phyloP scores from a whole-genome alignment of 2,329 filamentous ascomycete species.

The Sporothrix curviconia region DNA sequence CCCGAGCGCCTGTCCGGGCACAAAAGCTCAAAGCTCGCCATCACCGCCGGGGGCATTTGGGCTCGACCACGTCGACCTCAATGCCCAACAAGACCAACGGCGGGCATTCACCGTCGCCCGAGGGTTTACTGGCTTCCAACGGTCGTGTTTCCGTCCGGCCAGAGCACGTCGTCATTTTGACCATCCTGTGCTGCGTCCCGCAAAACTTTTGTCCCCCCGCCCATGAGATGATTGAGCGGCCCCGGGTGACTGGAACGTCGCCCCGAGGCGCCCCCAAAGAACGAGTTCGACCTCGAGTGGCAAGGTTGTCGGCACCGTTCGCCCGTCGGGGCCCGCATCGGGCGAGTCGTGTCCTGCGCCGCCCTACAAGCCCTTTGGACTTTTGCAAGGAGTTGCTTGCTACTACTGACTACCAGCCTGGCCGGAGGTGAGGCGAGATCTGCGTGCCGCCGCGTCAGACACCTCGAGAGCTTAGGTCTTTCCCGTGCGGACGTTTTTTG shows the following conservation, averaged over 20 bases:
- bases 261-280: constrained; percentile 92
- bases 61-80: constrained; percentile 95
- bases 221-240: constrained; percentile 83
- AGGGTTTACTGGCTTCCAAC: constrained; percentile 97
- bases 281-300: constrained; percentile 95
- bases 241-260: constrained; percentile 95
- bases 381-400: constrained; percentile 98
- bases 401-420: constrained; percentile 99
- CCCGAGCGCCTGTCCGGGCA: constrained; percentile 94
- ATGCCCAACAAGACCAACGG: constrained; percentile 98
- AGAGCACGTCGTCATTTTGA: constrained; percentile 99
- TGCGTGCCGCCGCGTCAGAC: constrained; percentile 82
- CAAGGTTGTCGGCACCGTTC: constrained; percentile 97
- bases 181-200: constrained; percentile 87
- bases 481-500: constrained; percentile 92
- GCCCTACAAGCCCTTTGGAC: constrained; percentile 96
- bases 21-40: constrained; percentile 96
- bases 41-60: constrained; percentile 98
- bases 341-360: constrained; percentile 93
- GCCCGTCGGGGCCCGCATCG: constrained; percentile 95
- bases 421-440: constrained; percentile 82
- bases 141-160: constrained; percentile 98
- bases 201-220: constrained; percentile 99
- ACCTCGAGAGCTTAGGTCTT: constrained; percentile 89
- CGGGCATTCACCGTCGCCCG: constrained; percentile 89